Evolutionary conservation across 2,329 filamentous ascomycete genomes (phyloP), one percentile per base, ranked within the genome.

Genomic region (Colletotrichum eremochloae): DNA sequence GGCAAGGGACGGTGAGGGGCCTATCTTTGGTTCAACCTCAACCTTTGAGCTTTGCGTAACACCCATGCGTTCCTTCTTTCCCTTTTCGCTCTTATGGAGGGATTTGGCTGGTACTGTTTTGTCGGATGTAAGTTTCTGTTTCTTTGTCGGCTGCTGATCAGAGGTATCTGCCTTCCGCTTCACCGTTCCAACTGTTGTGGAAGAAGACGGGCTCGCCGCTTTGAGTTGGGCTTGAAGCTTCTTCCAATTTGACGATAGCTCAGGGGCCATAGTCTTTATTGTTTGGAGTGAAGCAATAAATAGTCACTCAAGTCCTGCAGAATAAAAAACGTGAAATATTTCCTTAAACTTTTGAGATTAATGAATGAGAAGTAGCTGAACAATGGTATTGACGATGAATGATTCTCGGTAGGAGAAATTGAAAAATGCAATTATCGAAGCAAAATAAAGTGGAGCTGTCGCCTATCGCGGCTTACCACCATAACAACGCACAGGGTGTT

Each of bases 211-310:
- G 38, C 83, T 80, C 71, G 87, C 84, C 52, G 84, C 79, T 77
- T 88, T 86, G 76, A 90, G 82, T 76, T 87, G 87, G 75, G 88
- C 88, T 82, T 94, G 92, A 67, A 95, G 86, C 82, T 89, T 92
- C 82, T 94, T 94, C 93, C 93, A 95, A 80, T 95, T 95, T 66
- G 88, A 90, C 15, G 90, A 92, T 44, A 92, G 81, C 76, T 84
- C 84, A 48, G 81, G 80, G 48, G 84, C 81, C 85, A 86, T 86
- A 73, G 53, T 76, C 67, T 74, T 68, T 64, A 31, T 3, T 3
- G 5, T 50, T 40, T 48, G 31, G 5, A 2, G 11, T 46, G 40
- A 5, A 9, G 12, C 36, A 7, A 18, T 1, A 6, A 14, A 9
- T 8, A 14, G 40, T 11, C 4, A 18, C 40, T 56, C 12, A n/a